These are phyloP conservation scores for Microdochium trichocladiopsis DNA, from an alignment of 2,329 filamentous ascomycete genomes.

Conservation along the genomic window DNA sequence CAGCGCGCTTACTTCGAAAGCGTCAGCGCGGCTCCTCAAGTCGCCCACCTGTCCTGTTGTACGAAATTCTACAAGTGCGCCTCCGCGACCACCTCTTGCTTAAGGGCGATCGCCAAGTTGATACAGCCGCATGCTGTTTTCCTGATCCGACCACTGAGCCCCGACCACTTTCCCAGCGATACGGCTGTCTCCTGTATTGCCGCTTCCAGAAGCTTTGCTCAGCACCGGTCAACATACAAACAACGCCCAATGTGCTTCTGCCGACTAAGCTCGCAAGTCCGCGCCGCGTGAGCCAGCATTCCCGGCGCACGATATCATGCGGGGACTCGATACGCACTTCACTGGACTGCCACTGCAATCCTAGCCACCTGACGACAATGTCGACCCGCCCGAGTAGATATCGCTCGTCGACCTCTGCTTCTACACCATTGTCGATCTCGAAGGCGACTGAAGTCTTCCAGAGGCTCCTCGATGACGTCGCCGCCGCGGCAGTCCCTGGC, in stretches of 20 bases:
- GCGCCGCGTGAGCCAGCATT: background rate
- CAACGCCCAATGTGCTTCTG: background rate
- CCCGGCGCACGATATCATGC: background rate
- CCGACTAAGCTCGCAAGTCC: background rate
- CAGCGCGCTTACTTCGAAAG: too few species aligned
- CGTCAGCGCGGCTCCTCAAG: too few species aligned
- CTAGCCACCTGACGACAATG: conserved; percentile 24
- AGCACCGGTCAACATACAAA: background rate
- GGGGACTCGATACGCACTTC: background rate
- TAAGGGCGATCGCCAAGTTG: too few species aligned
- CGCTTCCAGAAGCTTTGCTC: background rate
- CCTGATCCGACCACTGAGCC: too few species aligned
- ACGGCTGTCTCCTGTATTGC: too few species aligned
- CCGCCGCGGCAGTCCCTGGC: conserved; percentile 24
- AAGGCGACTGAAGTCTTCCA: conserved; percentile 55
- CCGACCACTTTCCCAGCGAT: too few species aligned
- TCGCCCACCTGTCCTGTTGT: too few species aligned
- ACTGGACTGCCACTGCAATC: background rate
- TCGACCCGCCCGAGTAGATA: conserved; percentile 47
- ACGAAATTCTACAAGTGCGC: too few species aligned
- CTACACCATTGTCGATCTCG: conserved; percentile 44
- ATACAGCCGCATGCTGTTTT: too few species aligned
- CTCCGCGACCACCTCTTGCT: too few species aligned
- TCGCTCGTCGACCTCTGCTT: conserved; percentile 58
- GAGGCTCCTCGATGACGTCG: conserved; percentile 41